Evolutionary conservation across 2,329 filamentous ascomycete genomes (phyloP).

Genomic region (Cercospora zeae-maydis): DNA sequence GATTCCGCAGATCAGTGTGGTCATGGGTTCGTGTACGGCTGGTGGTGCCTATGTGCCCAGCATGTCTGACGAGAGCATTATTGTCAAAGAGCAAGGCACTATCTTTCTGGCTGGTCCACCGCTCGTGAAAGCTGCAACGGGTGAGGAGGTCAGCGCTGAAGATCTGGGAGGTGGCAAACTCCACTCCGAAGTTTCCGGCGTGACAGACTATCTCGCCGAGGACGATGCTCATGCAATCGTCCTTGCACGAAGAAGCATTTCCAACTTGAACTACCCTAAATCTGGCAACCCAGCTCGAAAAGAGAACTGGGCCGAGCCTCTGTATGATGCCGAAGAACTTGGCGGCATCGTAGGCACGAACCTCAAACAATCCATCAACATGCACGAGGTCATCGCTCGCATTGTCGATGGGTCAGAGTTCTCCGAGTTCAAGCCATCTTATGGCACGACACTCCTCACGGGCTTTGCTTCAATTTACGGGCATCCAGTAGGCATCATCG

Average conservation of each 20-base stretch:
- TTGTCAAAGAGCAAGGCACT: conserved; percentile 91
- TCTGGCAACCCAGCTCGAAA: conserved; percentile 39
- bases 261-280: conserved; percentile 83
- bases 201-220: conserved; percentile 92
- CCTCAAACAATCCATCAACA: conserved; percentile 77
- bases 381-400: conserved; percentile 86
- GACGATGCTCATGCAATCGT: conserved; percentile 89
- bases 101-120: conserved; percentile 95
- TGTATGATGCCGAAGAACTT: conserved; percentile 76
- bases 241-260: conserved; percentile 76
- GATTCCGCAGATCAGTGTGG: conserved; percentile 89
- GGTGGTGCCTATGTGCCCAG: conserved; percentile 93
- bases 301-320: conserved; percentile 62
- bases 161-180: conserved; percentile 86
- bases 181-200: conserved; percentile 85
- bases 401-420: conserved; percentile 90
- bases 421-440: conserved; percentile 89
- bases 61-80: conserved; percentile 97
- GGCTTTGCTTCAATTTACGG: conserved; percentile 84
- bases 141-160: conserved; percentile 85
- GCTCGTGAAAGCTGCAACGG: conserved; percentile 91
- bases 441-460: conserved; percentile 84
- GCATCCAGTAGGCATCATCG: conserved; percentile 85
- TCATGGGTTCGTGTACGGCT: conserved; percentile 96
- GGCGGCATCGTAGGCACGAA: conserved; percentile 88